Evolutionary conservation across 371 early-diverging fungal species (phyloP), one percentile per base, ranked within the genome.

Genomic region (Apophysomyces elegans): DNA sequence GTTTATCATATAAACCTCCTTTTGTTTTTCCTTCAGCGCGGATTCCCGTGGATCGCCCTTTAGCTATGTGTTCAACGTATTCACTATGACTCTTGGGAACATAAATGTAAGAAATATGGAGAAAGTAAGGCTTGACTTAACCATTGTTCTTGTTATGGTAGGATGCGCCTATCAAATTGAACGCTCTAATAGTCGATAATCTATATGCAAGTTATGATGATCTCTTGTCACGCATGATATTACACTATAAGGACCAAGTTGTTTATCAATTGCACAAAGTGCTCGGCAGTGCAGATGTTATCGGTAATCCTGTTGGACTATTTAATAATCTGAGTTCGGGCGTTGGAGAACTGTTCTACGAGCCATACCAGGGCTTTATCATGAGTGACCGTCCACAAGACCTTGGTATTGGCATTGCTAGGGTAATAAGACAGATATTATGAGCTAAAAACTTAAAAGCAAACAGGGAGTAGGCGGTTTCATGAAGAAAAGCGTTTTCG

Each of bases 341-440:
- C 7, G 97, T 98, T 0, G 86, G 88, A 0, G 98, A 97, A 71
- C 86, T 99, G 57, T 99, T 99, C 77, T 99, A 98, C 78, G 99
- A 99, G 68, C 99, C 99, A 0, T 92, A 93, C 83, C 95, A 96
- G 81, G 99, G 99, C 1, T 90, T 98, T 59, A 91, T 96, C 45
- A 93, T 95, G 88, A 96, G 96, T 61, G 94, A 94, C 58, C 82
- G 95, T 12, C 98, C 99, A 0, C 95, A 97, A 72, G 99, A 97
- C 70, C 84, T 98, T 66, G 98, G 97, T 9, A 85, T 95, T 69
- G 98, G 98, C 2, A 73, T 99, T 16, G 98, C 96, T 0, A 91
- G 95, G 68, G 90, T 89, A 81, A 56, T 65, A 65, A 26, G 13
- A 5, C 39, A 36, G 11, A 2, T 12, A 43, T 63, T 7, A 21